Evolutionary conservation across 225 moss, liverwort and hornwort genomes (phyloP), one percentile per base, ranked within the genome.

Genomic region (Polytrichum formosum): DNA sequence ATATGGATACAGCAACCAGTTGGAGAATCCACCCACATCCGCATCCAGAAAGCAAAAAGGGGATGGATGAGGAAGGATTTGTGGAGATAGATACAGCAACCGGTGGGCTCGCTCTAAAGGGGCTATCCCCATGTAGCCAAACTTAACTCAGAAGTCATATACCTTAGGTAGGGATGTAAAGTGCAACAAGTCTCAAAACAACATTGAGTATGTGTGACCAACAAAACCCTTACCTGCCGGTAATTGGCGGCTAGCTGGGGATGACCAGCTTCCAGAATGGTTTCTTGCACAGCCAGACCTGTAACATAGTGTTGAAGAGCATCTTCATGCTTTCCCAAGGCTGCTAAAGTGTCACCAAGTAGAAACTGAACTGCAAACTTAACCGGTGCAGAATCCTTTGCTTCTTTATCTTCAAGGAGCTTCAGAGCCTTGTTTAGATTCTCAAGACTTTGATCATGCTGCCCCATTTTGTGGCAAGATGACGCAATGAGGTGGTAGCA

Each of bases 251-350:
- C 97, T 29, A 94, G 67, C 69, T 91, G 94, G 16, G 86, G 81
- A 72, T 97, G 94, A 73, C 75, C 72, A 66, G 71, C 76, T 27
- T 92, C 85, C 55, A 94, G 70, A 58, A 97, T 76, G 29, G 79
- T 76, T 78, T 97, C 97, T 80, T 97, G 97, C 71, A 93, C 76
- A 65, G 85, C 73, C 71, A 93, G 79, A 28, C 94, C 97, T 29
- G 81, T 76, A 21, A 82, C 81, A 56, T 94, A 77, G 73, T 92
- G 88, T 70, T 75, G 76, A 4, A 97, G 89, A 22, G 97, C 94
- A 56, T 92, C 86, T 69, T 94, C 92, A 30, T 91, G 84, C 65
- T 85, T 97, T n/a, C 92, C 97, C 73, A 84, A 65, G 56, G 87
- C 82, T 33, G 85, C 81, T 55, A 96, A 75, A 26, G 87, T 78